Percentiles rank a stretch among this genome's conserved stretches.
Conservation (phyloP, 208 protist species). For the Wallacemonas sp. region DNA sequence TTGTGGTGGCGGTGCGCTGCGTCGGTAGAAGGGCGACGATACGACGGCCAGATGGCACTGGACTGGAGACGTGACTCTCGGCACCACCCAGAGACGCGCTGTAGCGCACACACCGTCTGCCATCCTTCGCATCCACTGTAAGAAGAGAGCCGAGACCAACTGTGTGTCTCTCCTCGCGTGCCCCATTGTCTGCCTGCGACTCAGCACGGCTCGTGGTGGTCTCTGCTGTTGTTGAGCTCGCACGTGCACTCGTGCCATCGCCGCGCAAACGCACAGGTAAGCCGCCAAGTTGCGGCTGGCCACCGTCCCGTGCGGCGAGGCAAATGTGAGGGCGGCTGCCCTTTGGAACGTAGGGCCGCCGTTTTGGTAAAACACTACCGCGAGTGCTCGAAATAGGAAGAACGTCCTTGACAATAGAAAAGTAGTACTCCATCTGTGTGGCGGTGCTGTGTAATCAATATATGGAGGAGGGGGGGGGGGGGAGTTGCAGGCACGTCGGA, state of each 20-base stretch:
- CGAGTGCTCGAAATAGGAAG: slow-evolving; percentile 19
- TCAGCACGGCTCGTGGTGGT: no score
- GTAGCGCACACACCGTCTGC: slow-evolving; percentile 26
- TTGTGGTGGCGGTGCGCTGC: neutral
- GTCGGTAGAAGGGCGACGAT: slow-evolving; percentile 1
- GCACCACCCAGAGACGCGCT: neutral
- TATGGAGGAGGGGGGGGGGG: no score
- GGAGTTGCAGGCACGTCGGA: no score
- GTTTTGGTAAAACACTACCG: slow-evolving; percentile 12
- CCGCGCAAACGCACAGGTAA: slow-evolving; percentile 21
- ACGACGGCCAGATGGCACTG: slow-evolving; percentile 7
- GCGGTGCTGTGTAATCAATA: neutral
- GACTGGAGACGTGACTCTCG: neutral
- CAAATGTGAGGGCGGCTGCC: slow-evolving; percentile 54
- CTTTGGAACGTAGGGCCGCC: slow-evolving; percentile 35
- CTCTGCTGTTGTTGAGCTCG: neutral
- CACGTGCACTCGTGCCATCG: slow-evolving; percentile 24
- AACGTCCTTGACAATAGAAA: slow-evolving; percentile 28
- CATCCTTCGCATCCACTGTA: slow-evolving; percentile 37
- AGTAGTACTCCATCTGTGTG: slow-evolving; percentile 26
- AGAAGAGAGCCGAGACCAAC: slow-evolving; percentile 25
- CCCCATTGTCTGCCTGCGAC: neutral
- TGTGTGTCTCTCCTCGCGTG: neutral
- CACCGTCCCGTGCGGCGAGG: slow-evolving; percentile 1
- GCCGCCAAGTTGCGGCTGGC: slow-evolving; percentile 6